phyloP scores from a whole-genome alignment of 2,329 filamentous ascomycete species.

The Aspergillus sp. region DNA sequence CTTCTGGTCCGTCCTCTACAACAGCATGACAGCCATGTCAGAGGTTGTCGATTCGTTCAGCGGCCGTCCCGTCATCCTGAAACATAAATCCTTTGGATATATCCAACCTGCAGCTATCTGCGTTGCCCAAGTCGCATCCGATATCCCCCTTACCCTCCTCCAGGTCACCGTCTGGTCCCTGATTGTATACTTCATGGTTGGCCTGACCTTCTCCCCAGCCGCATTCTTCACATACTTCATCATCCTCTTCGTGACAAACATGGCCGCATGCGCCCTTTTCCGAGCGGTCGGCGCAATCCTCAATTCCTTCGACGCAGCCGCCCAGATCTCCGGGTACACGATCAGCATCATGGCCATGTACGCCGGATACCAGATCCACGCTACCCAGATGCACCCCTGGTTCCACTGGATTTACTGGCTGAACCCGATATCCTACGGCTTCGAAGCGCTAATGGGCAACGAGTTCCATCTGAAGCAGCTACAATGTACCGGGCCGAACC shows the following conservation, averaged over 20 bases:
- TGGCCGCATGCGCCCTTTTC: constrained; percentile 45
- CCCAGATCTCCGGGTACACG: constrained; percentile 46
- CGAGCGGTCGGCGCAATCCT: constrained; percentile 55
- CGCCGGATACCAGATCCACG: constrained; percentile 41
- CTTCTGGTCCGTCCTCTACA: constrained; percentile 63
- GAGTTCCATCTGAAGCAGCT: constrained; percentile 31
- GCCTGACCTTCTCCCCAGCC: not conserved
- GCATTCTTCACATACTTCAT: too few relatives aligned
- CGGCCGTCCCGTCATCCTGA: constrained; percentile 57
- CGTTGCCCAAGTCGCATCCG: constrained; percentile 41
- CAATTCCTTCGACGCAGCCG: constrained; percentile 55
- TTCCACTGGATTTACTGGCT: constrained; percentile 41
- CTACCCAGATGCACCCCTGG: constrained; percentile 50
- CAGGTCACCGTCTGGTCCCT: not conserved
- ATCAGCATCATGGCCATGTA: constrained; percentile 35
- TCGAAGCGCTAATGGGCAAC: constrained; percentile 30
- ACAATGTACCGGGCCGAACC: constrained; percentile 28
- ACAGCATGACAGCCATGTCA: constrained; percentile 60
- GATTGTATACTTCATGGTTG: not conserved
- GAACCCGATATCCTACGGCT: constrained; percentile 34
- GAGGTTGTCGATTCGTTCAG: constrained; percentile 64
- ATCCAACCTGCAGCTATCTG: constrained; percentile 49
- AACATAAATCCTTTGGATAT: constrained; percentile 59
- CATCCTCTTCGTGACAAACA: constrained; percentile 31
- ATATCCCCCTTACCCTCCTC: constrained; percentile 32